These are phyloP conservation scores for Cryptosporidium felis DNA, from an alignment of 169 alveolate genomes.

Conservation along the genomic window DNA sequence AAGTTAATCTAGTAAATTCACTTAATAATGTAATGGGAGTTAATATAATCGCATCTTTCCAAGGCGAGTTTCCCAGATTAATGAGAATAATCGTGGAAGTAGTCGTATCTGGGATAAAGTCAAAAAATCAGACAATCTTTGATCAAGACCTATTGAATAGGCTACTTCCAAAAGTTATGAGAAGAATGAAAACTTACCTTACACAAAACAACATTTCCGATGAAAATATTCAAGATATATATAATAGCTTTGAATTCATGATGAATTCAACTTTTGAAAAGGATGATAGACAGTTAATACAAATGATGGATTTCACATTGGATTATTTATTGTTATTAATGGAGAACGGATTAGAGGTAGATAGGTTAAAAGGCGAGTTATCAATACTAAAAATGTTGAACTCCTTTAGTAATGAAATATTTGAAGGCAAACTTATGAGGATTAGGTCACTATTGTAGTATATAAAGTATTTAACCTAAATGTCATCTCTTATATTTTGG, in stretches of 20 bases:
- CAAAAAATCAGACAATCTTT: constrained; percentile 2
- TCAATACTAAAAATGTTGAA: not conserved
- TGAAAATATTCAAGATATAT: not conserved
- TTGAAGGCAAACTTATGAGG: not conserved
- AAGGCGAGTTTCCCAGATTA: constrained; percentile 48
- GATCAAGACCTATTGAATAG: constrained; percentile 34
- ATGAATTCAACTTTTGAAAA: not conserved
- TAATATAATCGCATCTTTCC: constrained; percentile 38
- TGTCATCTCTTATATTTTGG: constrained; percentile 33
- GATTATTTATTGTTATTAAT: constrained; percentile 20
- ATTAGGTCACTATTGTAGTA: not conserved
- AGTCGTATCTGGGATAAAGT: constrained; percentile 5
- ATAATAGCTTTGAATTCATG: not conserved
- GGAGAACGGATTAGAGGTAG: not conserved
- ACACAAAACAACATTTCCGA: not conserved
- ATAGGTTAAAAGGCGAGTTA: not conserved
- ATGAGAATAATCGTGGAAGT: constrained; percentile 23
- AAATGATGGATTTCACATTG: constrained; percentile 2
- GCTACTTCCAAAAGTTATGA: constrained; percentile 41
- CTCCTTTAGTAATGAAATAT: not conserved
- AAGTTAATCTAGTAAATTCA: constrained; percentile 24
- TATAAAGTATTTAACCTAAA: not conserved
- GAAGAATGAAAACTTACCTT: constrained; percentile 33
- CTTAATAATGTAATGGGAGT: constrained; percentile 66
- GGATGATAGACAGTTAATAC: not conserved